Conservation (phyloP, 2,329 filamentous ascomycete species). For the Pestalotiopsis sp. region DNA sequence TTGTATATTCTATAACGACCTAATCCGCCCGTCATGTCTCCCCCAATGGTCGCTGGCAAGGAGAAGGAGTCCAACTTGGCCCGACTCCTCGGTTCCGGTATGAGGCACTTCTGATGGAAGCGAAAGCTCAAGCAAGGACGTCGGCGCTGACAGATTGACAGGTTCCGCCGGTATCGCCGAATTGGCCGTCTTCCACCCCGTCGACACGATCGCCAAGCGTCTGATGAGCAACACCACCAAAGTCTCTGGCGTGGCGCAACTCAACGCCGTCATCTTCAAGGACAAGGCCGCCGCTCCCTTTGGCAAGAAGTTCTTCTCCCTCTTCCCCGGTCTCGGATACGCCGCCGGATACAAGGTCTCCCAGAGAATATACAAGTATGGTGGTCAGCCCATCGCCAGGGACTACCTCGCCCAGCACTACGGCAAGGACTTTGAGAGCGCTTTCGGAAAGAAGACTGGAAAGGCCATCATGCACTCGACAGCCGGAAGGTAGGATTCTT, state of each 20-base stretch:
- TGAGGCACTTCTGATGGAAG: constrained; percentile 17
- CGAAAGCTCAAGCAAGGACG: not conserved
- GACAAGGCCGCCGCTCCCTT: constrained; percentile 75
- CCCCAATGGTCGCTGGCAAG: constrained; percentile 51
- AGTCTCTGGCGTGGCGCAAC: constrained; percentile 47
- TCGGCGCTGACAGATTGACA: constrained; percentile 31
- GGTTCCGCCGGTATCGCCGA: constrained; percentile 65
- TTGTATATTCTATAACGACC: not conserved
- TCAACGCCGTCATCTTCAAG: constrained; percentile 94
- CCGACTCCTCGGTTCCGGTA: constrained; percentile 89
- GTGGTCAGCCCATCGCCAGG: constrained; percentile 91
- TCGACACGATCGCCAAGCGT: constrained; percentile 98
- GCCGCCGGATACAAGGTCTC: constrained; percentile 97
- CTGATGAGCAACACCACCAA: constrained; percentile 97
- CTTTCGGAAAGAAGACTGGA: constrained; percentile 95
- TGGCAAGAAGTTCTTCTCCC: constrained; percentile 83
- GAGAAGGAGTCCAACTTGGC: constrained; percentile 89
- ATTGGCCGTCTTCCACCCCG: constrained; percentile 73
- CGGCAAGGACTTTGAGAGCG: constrained; percentile 78
- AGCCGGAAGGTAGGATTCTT: constrained; percentile 71
- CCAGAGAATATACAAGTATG: constrained; percentile 98
- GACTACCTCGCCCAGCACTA: constrained; percentile 85
- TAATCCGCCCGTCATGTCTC: constrained; percentile 56
- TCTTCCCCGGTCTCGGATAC: constrained; percentile 96
- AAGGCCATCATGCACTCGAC: constrained; percentile 98